Percentiles rank a stretch among this genome's conserved stretches.
Conservation (phyloP, 805 yeast genomes). For the Metschnikowia cerradonensis region DNA sequence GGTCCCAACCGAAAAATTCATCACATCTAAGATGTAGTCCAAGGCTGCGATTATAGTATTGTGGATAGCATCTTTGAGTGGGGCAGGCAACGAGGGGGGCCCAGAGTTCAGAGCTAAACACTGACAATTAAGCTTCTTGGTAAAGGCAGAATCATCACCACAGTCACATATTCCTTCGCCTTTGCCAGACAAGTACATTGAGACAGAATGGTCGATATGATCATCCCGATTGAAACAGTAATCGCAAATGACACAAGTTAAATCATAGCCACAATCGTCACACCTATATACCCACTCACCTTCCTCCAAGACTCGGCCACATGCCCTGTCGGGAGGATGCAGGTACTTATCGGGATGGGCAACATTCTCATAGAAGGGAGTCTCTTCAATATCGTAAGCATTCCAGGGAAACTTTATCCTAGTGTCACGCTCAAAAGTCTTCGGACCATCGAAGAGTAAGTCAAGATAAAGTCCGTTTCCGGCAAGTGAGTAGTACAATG, state of each 20-base stretch:
- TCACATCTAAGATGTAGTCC: slow-evolving; percentile 43
- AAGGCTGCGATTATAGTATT: slow-evolving; percentile 32
- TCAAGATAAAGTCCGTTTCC: slow-evolving; percentile 13
- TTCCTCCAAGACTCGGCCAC: slow-evolving; percentile 57
- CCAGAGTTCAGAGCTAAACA: slow-evolving; percentile 20
- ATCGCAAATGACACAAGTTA: slow-evolving; percentile 72
- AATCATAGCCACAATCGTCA: slow-evolving; percentile 71
- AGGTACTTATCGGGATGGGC: slow-evolving; percentile 14
- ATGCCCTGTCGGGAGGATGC: slow-evolving; percentile 59
- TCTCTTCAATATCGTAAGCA: not conserved
- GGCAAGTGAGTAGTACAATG: slow-evolving; percentile 27
- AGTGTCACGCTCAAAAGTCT: not conserved
- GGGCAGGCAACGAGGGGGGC: slow-evolving; percentile 7
- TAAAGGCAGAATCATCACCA: slow-evolving; percentile 69
- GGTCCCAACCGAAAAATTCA: slow-evolving; percentile 35
- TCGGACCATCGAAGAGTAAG: slow-evolving; percentile 11
- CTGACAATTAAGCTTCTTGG: slow-evolving; percentile 47
- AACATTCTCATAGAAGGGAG: slow-evolving; percentile 9
- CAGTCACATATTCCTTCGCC: slow-evolving; percentile 61
- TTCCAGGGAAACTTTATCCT: slow-evolving; percentile 5
- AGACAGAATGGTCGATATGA: slow-evolving; percentile 64
- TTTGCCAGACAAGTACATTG: slow-evolving; percentile 46
- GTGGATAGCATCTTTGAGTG: slow-evolving; percentile 18
- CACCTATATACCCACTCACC: slow-evolving; percentile 73
- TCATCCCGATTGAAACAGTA: slow-evolving; percentile 68